Evolutionary conservation across 495 filamentous ascomycete genomes (phyloP), one percentile per base, ranked within the genome.

Genomic region (Pseudomonodictys pantanalensis): DNA sequence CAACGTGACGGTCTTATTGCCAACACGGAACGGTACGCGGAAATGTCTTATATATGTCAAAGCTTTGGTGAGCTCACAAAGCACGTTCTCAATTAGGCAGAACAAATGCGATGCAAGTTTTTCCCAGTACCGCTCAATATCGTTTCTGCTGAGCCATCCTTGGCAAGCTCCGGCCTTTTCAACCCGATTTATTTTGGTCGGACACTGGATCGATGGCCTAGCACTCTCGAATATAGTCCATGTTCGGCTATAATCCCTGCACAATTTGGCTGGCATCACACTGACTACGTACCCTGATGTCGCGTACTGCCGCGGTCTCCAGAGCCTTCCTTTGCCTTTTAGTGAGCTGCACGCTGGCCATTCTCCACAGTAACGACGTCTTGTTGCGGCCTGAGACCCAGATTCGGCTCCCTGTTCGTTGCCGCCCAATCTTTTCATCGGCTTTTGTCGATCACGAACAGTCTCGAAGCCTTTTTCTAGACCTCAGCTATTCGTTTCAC

Each of bases 1-100:
- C 46, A 58, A 53, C 26, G 60, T 63, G 52, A 38, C 41, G 57
- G 60, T 50, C 47, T 48, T 25, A 25, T 25, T 45, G 53, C 60
- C 29, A 51, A 22, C 46, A 29, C 3, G 52, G 29, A 17, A 35
- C 22, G 45, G 63, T 62, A 66, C 46, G 47, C 56, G 58, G 53
- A 58, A 61, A 66, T 53, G 48, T 59, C 64, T 66, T 66, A 62
- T 66, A 66, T 66, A 59, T 59, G 52, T 33, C 23, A 33, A 54
- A 59, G 58, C 53, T 44, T 50, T 30, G 30, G 20, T 47, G 35
- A 23, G 25, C 32, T 60, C 32, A 41, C 56, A 32, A 41, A 15
- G 30, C 32, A 49, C 25, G 50, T 12, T 45, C 58, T 42, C 63
- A 59, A 66, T 62, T 60, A 62, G 58, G 64, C 64, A 66, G 58